These are phyloP conservation scores for Sclerotinia subarctica DNA, from an alignment of 2,329 filamentous ascomycete genomes.

Conservation along the genomic window DNA sequence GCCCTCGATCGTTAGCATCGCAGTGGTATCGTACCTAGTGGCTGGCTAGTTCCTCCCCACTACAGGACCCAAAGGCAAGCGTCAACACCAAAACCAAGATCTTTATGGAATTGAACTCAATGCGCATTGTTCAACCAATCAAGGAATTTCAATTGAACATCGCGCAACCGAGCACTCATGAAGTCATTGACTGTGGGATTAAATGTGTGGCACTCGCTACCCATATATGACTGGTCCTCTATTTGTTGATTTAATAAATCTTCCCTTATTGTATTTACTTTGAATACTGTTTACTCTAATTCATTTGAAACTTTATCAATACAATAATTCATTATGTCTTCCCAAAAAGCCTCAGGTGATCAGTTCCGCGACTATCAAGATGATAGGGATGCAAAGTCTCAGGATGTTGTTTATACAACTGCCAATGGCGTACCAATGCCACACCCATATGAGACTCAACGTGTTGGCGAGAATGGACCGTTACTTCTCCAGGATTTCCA, in stretches of 20 bases:
- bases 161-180: neutral
- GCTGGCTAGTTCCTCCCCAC: neutral
- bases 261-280: neutral
- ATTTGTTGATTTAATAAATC: neutral
- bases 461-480: slow-evolving; percentile 46
- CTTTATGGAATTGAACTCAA: neutral
- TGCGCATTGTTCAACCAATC: neutral
- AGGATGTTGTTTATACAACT: slow-evolving; percentile 50
- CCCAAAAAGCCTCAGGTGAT: slow-evolving; percentile 40
- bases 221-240: neutral
- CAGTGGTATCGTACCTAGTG: neutral
- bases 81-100: slow-evolving; percentile 3
- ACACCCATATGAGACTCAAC: slow-evolving; percentile 56
- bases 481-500: slow-evolving; percentile 59
- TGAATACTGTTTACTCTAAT: neutral
- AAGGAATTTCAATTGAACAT: neutral
- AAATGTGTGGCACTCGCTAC: neutral
- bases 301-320: too few relatives aligned
- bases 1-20: slow-evolving; percentile 7
- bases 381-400: slow-evolving; percentile 42
- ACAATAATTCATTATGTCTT: slow-evolving; percentile 23
- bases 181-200: slow-evolving; percentile 1
- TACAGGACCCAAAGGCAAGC: neutral
- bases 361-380: slow-evolving; percentile 43
- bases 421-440: slow-evolving; percentile 45